A percentile compares a stretch with the other conserved stretches of the same genome.
phyloP scores from a whole-genome alignment of 495 filamentous ascomycete genomes.

The Tirmania nivea region DNA sequence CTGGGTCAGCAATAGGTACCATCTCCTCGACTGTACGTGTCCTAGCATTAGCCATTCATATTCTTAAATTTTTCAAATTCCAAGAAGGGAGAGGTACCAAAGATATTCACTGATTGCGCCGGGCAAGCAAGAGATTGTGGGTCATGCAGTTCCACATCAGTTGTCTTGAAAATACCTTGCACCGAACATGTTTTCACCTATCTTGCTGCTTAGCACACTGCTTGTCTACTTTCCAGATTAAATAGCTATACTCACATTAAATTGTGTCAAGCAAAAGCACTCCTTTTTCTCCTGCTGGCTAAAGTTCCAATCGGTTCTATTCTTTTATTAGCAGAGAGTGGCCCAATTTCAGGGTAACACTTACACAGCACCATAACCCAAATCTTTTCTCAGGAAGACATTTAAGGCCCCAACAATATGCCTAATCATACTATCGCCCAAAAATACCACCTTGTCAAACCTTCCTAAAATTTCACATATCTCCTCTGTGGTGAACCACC shows the following conservation, averaged over 20 bases:
- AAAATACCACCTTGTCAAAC: slow-evolving; percentile 28
- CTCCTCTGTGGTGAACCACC: slow-evolving; percentile 30
- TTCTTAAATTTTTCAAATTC: too few relatives aligned
- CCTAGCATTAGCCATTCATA: too few relatives aligned
- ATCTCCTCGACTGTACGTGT: slow-evolving; percentile 27
- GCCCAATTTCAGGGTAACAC: neutral
- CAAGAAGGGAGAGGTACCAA: slow-evolving; percentile 19
- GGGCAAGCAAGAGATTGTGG: slow-evolving; percentile 25
- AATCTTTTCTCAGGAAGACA: slow-evolving; percentile 27
- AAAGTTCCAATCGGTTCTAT: slow-evolving; percentile 31
- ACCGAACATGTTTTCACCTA: slow-evolving; percentile 28
- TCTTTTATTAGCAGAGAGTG: neutral
- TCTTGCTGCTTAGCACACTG: neutral
- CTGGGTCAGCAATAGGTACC: slow-evolving; percentile 6
- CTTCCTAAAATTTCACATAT: slow-evolving; percentile 28
- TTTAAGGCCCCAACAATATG: slow-evolving; percentile 33
- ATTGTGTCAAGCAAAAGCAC: slow-evolving; percentile 34
- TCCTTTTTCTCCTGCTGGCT: slow-evolving; percentile 26
- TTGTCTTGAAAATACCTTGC: slow-evolving; percentile 31
- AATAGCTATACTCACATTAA: slow-evolving; percentile 18
- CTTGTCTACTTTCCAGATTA: neutral
- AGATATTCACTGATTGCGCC: slow-evolving; percentile 22
- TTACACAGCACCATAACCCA: slow-evolving; percentile 30
- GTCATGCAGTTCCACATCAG: slow-evolving; percentile 28
- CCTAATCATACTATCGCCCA: slow-evolving; percentile 33